Conservation (phyloP, 1,284 basidiomycete genomes). For the Moesziomyces sp. region DNA sequence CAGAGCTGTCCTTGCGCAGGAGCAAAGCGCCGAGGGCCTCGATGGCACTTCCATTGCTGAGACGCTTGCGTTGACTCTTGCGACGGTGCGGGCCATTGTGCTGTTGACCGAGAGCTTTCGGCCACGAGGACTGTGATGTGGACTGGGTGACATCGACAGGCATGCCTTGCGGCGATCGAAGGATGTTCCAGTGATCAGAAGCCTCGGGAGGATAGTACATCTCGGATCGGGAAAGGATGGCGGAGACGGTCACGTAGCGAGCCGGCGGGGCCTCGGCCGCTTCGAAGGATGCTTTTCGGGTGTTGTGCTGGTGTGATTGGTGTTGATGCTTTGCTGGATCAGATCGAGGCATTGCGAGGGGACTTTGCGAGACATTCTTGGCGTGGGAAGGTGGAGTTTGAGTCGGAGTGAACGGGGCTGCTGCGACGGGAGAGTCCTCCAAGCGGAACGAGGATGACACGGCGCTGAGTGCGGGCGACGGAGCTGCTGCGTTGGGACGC, state of each 20-base stretch:
- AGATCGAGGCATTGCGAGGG: background rate
- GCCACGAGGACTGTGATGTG: background rate
- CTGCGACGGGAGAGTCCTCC: conserved; percentile 20
- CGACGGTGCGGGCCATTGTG: conserved; percentile 14
- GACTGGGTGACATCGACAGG: conserved; percentile 1
- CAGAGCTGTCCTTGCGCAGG: conserved; percentile 54
- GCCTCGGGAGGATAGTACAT: conserved; percentile 41
- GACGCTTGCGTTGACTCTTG: conserved; percentile 24
- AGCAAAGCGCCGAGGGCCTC: conserved; percentile 63
- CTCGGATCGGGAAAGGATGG: conserved; percentile 58
- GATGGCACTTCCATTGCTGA: conserved; percentile 62
- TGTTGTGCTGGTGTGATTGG: background rate
- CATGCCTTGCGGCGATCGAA: conserved; percentile 16
- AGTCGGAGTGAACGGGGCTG: background rate
- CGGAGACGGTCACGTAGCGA: conserved; percentile 55
- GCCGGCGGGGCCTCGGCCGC: conserved; percentile 13
- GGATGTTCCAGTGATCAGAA: conserved; percentile 28
- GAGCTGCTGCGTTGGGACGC: background rate
- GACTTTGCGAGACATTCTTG: background rate
- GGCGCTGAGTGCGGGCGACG: conserved; percentile 26
- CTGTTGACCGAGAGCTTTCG: conserved; percentile 3
- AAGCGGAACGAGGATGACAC: conserved; percentile 32
- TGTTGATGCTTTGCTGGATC: background rate
- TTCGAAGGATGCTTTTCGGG: background rate
- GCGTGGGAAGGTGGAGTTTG: background rate